Percentiles rank a stretch among this genome's conserved stretches.
These are phyloP conservation scores for Phylloporus rhodoxanthus DNA, from an alignment of 768 basidiomycete genomes.

Conservation along the genomic window DNA sequence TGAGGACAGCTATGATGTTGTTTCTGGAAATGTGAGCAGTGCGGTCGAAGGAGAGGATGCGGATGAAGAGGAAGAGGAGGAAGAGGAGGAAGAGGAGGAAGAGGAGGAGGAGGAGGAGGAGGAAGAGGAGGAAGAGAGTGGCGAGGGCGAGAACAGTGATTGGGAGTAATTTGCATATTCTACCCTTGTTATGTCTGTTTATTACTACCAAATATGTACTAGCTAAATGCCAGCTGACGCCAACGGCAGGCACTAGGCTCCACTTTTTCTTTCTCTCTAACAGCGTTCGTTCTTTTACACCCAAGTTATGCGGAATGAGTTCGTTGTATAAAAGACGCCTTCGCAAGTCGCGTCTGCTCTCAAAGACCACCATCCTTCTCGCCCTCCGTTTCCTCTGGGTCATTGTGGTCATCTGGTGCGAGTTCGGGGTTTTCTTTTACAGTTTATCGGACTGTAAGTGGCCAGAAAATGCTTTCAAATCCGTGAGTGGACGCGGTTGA, in stretches of 20 bases:
- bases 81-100: slow-evolving; percentile 35
- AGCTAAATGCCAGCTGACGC: slow-evolving; percentile 11
- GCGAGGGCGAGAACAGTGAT: slow-evolving; percentile 33
- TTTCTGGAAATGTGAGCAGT: slow-evolving; percentile 48
- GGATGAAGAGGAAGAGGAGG: slow-evolving; percentile 30
- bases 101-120: slow-evolving; percentile 15
- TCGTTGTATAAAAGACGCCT: slow-evolving; percentile 26
- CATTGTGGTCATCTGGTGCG: slow-evolving; percentile 57
- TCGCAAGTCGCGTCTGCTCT: slow-evolving; percentile 19
- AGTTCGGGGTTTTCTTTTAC: slow-evolving; percentile 55
- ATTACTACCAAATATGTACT: slow-evolving; percentile 3
- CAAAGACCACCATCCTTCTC: slow-evolving; percentile 34
- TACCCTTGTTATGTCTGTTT: neutral
- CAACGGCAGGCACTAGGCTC: neutral
- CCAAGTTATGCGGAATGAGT: slow-evolving; percentile 26
- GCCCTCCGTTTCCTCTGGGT: slow-evolving; percentile 50
- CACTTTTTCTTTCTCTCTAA: neutral
- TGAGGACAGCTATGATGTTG: slow-evolving; percentile 64
- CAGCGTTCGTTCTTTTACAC: neutral
- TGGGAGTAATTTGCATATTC: slow-evolving; percentile 49
- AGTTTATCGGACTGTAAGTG: slow-evolving; percentile 54
- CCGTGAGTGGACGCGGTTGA: slow-evolving; percentile 19
- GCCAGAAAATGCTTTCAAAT: slow-evolving; percentile 39
- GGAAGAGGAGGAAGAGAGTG: slow-evolving; percentile 14
- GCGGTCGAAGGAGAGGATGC: slow-evolving; percentile 31